phyloP scores from a whole-genome alignment of 1,284 basidiomycete genomes.

The Peniophora sp. region DNA sequence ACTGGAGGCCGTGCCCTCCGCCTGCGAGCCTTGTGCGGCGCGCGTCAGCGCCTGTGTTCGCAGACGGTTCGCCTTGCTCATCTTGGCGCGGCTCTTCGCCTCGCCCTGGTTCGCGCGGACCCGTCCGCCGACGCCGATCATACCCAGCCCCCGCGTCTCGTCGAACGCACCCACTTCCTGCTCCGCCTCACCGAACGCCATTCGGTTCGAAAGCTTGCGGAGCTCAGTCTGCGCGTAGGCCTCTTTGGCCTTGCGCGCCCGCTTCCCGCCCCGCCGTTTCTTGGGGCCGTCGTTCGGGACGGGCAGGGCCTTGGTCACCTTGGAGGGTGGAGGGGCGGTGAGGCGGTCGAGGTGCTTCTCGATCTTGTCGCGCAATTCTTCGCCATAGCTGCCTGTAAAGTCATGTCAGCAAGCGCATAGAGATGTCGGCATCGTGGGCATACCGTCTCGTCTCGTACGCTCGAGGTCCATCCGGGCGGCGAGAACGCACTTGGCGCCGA shows the following conservation, averaged over 20 bases:
- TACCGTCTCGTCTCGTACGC: slow-evolving; percentile 70
- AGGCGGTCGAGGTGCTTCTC: slow-evolving; percentile 89
- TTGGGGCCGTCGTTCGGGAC: slow-evolving; percentile 94
- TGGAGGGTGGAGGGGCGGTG: slow-evolving; percentile 89
- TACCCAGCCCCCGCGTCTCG: slow-evolving; percentile 93
- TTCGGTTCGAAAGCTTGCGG: slow-evolving; percentile 93
- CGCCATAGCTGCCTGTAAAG: slow-evolving; percentile 66
- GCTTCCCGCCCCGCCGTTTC: slow-evolving; percentile 91
- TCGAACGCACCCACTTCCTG: slow-evolving; percentile 96
- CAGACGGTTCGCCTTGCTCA: slow-evolving; percentile 94
- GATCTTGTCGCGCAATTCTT: slow-evolving; percentile 75
- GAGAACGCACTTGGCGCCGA: slow-evolving; percentile 87
- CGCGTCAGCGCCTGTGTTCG: slow-evolving; percentile 79
- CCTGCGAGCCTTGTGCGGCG: slow-evolving; percentile 53
- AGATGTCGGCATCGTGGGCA: slow-evolving; percentile 12
- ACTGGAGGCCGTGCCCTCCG: slow-evolving; percentile 85
- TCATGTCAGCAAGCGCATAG: background rate
- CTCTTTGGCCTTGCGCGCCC: slow-evolving; percentile 95
- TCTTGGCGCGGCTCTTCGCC: slow-evolving; percentile 85
- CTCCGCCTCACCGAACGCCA: slow-evolving; percentile 94
- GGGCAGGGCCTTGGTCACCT: slow-evolving; percentile 92
- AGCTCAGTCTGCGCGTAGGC: slow-evolving; percentile 95
- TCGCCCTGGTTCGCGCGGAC: slow-evolving; percentile 84
- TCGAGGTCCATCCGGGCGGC: slow-evolving; percentile 92
- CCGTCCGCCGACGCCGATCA: slow-evolving; percentile 86